Conservation (phyloP, 2,329 filamentous ascomycete genomes). For the Samsoniella hepiali region DNA sequence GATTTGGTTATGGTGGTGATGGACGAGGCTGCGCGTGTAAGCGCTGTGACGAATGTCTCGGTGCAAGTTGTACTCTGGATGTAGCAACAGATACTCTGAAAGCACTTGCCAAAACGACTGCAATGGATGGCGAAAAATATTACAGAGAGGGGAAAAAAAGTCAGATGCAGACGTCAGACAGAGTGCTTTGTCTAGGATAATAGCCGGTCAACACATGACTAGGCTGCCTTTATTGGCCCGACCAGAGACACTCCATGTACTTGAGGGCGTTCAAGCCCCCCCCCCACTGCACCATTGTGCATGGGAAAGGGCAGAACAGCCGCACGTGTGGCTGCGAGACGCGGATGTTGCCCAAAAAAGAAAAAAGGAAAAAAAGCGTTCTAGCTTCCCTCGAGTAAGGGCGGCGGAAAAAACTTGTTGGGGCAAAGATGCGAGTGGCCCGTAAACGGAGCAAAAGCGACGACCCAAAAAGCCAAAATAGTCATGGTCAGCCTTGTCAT, state of each 20-base stretch:
- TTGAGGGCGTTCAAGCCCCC: neutral
- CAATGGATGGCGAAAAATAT: neutral
- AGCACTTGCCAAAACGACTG: neutral
- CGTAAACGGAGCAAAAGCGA: neutral
- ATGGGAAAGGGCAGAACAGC: constrained; percentile 6
- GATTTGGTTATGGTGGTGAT: neutral
- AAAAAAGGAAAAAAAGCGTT: neutral
- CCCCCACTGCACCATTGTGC: neutral
- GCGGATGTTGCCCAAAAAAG: neutral
- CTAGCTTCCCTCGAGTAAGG: neutral
- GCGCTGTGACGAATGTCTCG: too few species aligned
- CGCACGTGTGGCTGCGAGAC: constrained; percentile 15
- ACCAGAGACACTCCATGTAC: neutral
- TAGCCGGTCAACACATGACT: constrained; percentile 1
- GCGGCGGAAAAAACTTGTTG: neutral
- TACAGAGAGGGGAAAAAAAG: neutral
- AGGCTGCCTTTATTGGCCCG: neutral
- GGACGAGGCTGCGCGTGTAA: neutral
- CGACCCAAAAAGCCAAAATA: neutral
- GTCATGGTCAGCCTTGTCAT: constrained; percentile 4
- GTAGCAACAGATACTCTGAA: neutral
- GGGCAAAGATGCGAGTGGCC: neutral
- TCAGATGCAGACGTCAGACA: neutral
- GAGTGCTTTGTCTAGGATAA: neutral
- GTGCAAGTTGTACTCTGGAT: neutral